phyloP scores from a whole-genome alignment of 2,329 filamentous ascomycete species.

The Cryphonectria naterciae region DNA sequence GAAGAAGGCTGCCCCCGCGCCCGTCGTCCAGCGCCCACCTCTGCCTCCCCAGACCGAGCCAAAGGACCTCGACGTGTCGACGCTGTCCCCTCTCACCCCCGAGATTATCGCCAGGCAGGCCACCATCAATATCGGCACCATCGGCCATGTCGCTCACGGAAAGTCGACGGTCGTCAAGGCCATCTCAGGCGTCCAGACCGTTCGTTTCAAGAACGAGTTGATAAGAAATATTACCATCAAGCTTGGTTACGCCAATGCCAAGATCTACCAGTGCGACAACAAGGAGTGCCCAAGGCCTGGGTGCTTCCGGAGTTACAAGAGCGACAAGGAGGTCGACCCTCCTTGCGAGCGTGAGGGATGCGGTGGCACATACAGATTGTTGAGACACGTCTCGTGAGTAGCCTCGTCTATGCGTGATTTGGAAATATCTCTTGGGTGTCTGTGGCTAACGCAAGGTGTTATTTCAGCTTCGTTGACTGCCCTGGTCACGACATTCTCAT shows the following conservation, averaged over 20 bases:
- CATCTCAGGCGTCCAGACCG: constrained; percentile 97
- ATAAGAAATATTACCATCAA: constrained; percentile 99
- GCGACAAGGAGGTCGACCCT: constrained; percentile 97
- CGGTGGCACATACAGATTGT: constrained; percentile 80
- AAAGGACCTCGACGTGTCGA: constrained; percentile 80
- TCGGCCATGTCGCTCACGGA: constrained; percentile 98
- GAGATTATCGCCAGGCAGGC: constrained; percentile 98
- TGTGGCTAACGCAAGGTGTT: constrained; percentile 34
- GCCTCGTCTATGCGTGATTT: background rate
- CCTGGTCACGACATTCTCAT: constrained; percentile 99
- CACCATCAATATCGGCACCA: constrained; percentile 98
- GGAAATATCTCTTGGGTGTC: constrained; percentile 14
- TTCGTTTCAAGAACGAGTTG: constrained; percentile 99
- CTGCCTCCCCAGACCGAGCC: constrained; percentile 91
- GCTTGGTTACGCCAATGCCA: constrained; percentile 98
- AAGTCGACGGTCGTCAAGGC: constrained; percentile 99
- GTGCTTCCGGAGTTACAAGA: constrained; percentile 97
- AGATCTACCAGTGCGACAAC: constrained; percentile 99
- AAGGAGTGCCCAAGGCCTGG: constrained; percentile 86
- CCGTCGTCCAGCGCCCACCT: constrained; percentile 56
- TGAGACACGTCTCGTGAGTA: constrained; percentile 89
- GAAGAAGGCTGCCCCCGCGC: constrained; percentile 72
- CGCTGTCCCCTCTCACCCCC: constrained; percentile 82
- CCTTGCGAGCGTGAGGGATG: constrained; percentile 95
- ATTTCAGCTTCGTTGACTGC: constrained; percentile 87